A percentile compares a stretch with the other conserved stretches of the same genome.
Conservation (phyloP, 2,329 filamentous ascomycete species). For the Ceratocystis cacaofunesta region DNA sequence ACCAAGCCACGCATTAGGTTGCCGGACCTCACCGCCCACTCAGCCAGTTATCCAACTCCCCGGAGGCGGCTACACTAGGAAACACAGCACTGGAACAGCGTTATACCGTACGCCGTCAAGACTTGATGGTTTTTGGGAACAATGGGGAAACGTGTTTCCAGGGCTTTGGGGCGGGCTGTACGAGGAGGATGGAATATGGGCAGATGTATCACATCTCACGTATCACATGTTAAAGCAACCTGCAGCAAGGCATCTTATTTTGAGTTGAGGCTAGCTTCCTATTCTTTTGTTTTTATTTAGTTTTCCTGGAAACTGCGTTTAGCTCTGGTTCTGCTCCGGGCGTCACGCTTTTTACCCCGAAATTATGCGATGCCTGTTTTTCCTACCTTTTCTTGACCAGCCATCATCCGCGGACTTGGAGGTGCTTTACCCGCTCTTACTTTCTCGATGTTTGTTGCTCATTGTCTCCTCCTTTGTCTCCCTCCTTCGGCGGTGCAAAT, state of each 20-base stretch:
- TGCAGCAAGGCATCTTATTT: neutral
- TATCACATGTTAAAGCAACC: too few relatives aligned
- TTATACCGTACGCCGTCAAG: neutral
- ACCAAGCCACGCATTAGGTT: too few relatives aligned
- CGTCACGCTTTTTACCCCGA: neutral
- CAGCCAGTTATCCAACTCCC: neutral
- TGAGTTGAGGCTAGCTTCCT: neutral
- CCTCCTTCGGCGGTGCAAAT: neutral
- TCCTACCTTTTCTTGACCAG: too few relatives aligned
- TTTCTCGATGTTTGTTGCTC: too few relatives aligned
- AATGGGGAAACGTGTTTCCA: neutral
- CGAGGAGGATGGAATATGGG: neutral
- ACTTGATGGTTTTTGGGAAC: neutral
- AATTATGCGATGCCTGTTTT: too few relatives aligned
- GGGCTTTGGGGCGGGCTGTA: neutral
- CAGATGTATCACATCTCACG: too few relatives aligned
- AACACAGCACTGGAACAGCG: neutral
- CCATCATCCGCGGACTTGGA: too few relatives aligned
- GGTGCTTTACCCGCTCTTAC: too few relatives aligned
- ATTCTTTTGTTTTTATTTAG: too few relatives aligned
- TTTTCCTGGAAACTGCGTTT: neutral
- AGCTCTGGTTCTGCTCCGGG: neutral
- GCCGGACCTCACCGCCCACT: too few relatives aligned
- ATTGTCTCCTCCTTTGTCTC: neutral
- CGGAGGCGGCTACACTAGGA: neutral